A percentile compares a stretch with the other conserved stretches of the same genome.
phyloP scores from a whole-genome alignment of 169 alveolate genomes.

The Cryptosporidium ryanae region DNA sequence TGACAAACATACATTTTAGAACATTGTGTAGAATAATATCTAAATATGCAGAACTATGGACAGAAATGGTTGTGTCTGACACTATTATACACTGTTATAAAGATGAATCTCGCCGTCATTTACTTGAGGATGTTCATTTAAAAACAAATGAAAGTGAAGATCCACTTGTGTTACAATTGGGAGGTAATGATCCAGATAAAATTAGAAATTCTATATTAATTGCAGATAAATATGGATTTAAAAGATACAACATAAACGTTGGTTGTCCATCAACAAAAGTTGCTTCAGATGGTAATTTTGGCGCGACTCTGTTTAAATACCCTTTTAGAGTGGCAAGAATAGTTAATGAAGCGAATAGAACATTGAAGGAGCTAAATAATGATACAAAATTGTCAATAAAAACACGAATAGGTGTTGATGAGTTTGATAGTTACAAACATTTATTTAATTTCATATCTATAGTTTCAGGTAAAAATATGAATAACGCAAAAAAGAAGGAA shows the following conservation, averaged over 20 bases:
- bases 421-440: constrained; percentile 86
- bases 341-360: constrained; percentile 36
- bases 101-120: constrained; percentile 58
- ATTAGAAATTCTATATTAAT: constrained; percentile 90
- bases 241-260: constrained; percentile 92
- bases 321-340: constrained; percentile 80
- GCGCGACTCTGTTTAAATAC: constrained; percentile 95
- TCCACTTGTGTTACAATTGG: constrained; percentile 93
- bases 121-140: constrained; percentile 78
- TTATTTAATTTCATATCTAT: constrained; percentile 82
- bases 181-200: constrained; percentile 92
- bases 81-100: constrained; percentile 84
- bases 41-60: constrained; percentile 87
- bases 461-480: constrained; percentile 80
- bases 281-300: constrained; percentile 92
- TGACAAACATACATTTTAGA: constrained; percentile 90
- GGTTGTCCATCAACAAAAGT: constrained; percentile 95
- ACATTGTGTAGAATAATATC: constrained; percentile 88
- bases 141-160: constrained; percentile 79
- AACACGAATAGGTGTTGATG: constrained; percentile 95
- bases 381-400: constrained; percentile 92
- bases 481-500: constrained; percentile 65
- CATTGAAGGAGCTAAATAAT: constrained; percentile 53
- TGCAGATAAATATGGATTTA: constrained; percentile 90
- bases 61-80: constrained; percentile 92